Evolutionary conservation across 805 yeast species (phyloP).

Genomic region (Metschnikowia arizonensis): DNA sequence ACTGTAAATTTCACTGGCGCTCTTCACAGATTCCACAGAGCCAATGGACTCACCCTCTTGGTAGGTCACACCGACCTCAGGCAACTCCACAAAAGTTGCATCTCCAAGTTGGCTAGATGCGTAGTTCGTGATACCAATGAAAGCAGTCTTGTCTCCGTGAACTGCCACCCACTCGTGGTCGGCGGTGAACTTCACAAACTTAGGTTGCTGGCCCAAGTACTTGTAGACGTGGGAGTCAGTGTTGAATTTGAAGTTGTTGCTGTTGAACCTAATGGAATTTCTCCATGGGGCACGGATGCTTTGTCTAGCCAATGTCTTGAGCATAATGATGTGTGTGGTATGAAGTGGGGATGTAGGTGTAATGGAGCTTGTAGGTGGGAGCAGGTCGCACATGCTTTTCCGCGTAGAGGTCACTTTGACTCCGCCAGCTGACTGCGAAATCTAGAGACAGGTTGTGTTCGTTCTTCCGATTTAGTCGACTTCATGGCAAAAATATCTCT

Average conservation of each 20-base stretch:
- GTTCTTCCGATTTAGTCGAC: no score
- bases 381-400: neutral
- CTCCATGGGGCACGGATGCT: constrained; percentile 13
- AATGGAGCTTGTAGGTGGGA: neutral
- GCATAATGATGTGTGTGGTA: constrained; percentile 10
- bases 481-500: no score
- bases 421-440: constrained; percentile 3
- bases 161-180: constrained; percentile 96
- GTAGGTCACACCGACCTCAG: constrained; percentile 61
- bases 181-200: constrained; percentile 61
- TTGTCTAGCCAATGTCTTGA: constrained; percentile 18
- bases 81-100: constrained; percentile 89
- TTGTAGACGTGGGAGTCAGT: constrained; percentile 37
- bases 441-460: neutral
- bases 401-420: constrained; percentile 5
- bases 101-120: constrained; percentile 97
- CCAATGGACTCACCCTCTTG: constrained; percentile 81
- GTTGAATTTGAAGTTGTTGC: constrained; percentile 33
- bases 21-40: constrained; percentile 90
- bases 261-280: constrained; percentile 23
- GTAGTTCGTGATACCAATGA: constrained; percentile 86
- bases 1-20: constrained; percentile 87
- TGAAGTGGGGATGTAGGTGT: neutral
- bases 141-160: constrained; percentile 77
- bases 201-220: constrained; percentile 41